Evolutionary conservation across 148 eudicot species (phyloP).

Genomic region (Nyssa sinensis): DNA sequence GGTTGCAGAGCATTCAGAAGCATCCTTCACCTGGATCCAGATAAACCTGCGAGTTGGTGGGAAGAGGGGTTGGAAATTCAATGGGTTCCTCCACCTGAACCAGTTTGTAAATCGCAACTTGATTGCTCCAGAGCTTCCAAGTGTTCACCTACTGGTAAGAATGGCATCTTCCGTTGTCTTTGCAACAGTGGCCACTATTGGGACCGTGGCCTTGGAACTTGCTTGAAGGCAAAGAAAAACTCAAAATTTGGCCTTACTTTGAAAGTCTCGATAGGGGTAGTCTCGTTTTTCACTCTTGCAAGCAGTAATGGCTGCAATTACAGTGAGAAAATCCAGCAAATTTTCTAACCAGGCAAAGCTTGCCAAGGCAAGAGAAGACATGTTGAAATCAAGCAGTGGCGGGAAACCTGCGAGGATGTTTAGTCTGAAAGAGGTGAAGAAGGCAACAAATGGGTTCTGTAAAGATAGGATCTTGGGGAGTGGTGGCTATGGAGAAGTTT

Average conservation of each 20-base stretch:
- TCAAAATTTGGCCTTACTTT: constrained; percentile 16
- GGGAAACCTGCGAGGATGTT: constrained; percentile 37
- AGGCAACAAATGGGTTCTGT: constrained; percentile 35
- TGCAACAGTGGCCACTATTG: constrained; percentile 32
- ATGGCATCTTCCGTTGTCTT: constrained; percentile 26
- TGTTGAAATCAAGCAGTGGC: constrained; percentile 28
- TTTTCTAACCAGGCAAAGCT: constrained; percentile 23
- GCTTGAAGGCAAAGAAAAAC: constrained; percentile 19
- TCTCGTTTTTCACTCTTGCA: constrained; percentile 17
- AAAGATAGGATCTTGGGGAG: constrained; percentile 31
- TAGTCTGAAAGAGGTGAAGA: constrained; percentile 31
- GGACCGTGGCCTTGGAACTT: constrained; percentile 25
- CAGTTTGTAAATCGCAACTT: constrained; percentile 24
- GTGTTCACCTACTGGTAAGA: constrained; percentile 24
- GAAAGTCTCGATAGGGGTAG: constrained; percentile 28
- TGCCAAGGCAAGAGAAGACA: constrained; percentile 36
- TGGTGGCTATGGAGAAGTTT: constrained; percentile 43
- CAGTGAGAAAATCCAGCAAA: constrained; percentile 23
- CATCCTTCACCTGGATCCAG: constrained; percentile 31
- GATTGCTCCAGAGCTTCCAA: constrained; percentile 37
- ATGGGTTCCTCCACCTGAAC: constrained; percentile 39
- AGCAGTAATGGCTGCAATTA: constrained; percentile 17
- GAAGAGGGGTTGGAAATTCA: constrained; percentile 49
- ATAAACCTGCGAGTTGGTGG: constrained; percentile 31
- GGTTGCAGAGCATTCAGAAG: constrained; percentile 47